A percentile compares a stretch with the other conserved stretches of the same genome.
These are phyloP conservation scores for Eucalyptus cladocalyx DNA, from an alignment of 345 rosid species.

Conservation along the genomic window DNA sequence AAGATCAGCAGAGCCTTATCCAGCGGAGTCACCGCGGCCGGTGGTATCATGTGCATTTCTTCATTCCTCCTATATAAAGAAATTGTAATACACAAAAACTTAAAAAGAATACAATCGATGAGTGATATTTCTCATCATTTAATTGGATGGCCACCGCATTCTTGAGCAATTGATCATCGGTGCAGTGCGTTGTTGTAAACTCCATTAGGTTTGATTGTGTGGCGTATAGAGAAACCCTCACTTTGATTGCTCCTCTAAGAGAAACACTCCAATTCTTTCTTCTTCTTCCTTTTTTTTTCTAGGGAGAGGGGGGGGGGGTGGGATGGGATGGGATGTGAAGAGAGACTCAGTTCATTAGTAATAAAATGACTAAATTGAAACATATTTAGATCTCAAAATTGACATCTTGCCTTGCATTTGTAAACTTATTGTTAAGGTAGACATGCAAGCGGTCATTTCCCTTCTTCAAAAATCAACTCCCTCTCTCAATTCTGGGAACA, in stretches of 20 bases:
- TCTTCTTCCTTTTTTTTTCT: background rate
- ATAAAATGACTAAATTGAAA: background rate
- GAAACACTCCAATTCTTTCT: background rate
- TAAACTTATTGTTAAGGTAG: background rate
- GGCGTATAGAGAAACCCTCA: background rate
- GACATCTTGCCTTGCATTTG: background rate
- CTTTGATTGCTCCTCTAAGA: background rate
- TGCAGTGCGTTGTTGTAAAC: background rate
- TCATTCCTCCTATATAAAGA: background rate
- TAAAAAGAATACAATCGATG: background rate
- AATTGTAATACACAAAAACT: accelerated
- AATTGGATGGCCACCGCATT: background rate
- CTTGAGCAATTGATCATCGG: accelerated
- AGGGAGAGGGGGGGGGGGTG: background rate
- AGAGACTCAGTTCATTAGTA: background rate
- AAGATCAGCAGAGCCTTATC: too few species aligned
- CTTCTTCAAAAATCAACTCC: background rate
- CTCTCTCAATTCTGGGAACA: accelerated
- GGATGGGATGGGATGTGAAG: background rate
- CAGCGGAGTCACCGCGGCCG: too few species aligned
- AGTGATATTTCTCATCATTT: background rate
- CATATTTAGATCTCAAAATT: background rate
- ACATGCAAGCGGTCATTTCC: background rate
- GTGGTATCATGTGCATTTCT: background rate
- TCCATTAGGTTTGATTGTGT: background rate